These are phyloP conservation scores for Pseudozyma thailandica DNA, from an alignment of 1,284 basidiomycete genomes.

Conservation along the genomic window DNA sequence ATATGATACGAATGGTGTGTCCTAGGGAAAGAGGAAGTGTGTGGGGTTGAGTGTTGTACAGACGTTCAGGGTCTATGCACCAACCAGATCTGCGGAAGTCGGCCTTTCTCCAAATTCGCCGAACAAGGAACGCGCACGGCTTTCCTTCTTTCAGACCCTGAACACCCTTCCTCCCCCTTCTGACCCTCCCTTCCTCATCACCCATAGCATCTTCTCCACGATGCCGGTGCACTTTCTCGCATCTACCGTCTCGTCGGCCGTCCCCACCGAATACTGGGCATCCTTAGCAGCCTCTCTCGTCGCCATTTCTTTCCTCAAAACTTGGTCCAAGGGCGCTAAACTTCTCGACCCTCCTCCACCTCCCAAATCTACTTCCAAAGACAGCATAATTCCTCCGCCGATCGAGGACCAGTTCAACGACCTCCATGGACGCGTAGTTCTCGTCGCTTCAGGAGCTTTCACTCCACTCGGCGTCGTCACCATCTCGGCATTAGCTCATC, in stretches of 20 bases:
- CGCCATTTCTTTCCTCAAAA: conserved; percentile 45
- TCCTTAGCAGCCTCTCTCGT: conserved; percentile 26
- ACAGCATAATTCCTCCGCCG: background rate
- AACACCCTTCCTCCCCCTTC: background rate
- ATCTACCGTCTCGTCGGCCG: conserved; percentile 21
- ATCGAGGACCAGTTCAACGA: conserved; percentile 19
- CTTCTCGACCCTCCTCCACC: conserved; percentile 36
- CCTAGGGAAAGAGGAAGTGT: background rate
- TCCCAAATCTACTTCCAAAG: conserved; percentile 1
- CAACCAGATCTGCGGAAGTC: background rate
- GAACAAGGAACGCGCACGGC: conserved; percentile 12
- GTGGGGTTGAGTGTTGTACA: background rate
- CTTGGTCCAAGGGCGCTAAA: conserved; percentile 49
- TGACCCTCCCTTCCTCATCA: background rate
- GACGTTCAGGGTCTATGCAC: conserved; percentile 3
- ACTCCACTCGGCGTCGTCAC: conserved; percentile 57
- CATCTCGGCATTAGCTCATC: conserved; percentile 51
- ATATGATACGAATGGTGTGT: background rate
- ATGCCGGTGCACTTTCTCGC: conserved; percentile 56
- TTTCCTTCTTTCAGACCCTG: conserved; percentile 9
- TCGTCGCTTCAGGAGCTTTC: conserved; percentile 55
- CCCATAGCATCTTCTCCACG: background rate
- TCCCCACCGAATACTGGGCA: conserved; percentile 52
- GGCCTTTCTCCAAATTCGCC: background rate
- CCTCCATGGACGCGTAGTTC: conserved; percentile 48